These are phyloP conservation scores for Dispira parvispora DNA, from an alignment of 192 early-diverging fungal genomes.

Conservation along the genomic window DNA sequence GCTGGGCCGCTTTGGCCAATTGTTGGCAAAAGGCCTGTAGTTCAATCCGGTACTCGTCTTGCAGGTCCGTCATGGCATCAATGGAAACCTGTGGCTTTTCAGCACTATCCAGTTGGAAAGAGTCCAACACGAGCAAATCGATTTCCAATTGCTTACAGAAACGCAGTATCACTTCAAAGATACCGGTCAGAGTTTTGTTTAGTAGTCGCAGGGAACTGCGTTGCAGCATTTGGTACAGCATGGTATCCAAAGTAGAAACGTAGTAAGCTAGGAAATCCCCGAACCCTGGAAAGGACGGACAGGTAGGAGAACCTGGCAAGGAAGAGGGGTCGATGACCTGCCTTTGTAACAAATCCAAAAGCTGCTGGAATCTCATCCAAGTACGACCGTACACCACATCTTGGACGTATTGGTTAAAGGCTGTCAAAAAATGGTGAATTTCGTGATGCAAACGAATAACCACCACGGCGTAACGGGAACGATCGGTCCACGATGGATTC, in stretches of 20 bases:
- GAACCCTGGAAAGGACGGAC: neutral
- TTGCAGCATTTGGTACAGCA: neutral
- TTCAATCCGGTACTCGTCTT: neutral
- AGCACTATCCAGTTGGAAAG: neutral
- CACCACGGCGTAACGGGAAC: neutral
- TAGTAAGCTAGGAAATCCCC: neutral
- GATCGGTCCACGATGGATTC: no score
- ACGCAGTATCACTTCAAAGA: neutral
- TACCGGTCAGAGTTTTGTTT: neutral
- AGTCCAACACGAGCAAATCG: neutral
- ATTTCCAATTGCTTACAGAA: neutral
- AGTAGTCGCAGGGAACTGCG: neutral
- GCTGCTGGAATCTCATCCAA: neutral
- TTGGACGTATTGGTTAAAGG: neutral
- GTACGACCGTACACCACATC: neutral
- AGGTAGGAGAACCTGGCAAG: no score
- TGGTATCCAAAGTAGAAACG: neutral
- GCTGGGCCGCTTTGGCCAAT: neutral
- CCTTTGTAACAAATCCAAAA: neutral
- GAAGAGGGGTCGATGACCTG: neutral
- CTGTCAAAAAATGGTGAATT: neutral
- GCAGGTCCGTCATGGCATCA: neutral
- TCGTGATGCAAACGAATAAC: neutral
- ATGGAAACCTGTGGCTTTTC: neutral
- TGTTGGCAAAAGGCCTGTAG: neutral